phyloP scores from a whole-genome alignment of 768 basidiomycete genomes.

The Xerocomus brunneocitrinus region DNA sequence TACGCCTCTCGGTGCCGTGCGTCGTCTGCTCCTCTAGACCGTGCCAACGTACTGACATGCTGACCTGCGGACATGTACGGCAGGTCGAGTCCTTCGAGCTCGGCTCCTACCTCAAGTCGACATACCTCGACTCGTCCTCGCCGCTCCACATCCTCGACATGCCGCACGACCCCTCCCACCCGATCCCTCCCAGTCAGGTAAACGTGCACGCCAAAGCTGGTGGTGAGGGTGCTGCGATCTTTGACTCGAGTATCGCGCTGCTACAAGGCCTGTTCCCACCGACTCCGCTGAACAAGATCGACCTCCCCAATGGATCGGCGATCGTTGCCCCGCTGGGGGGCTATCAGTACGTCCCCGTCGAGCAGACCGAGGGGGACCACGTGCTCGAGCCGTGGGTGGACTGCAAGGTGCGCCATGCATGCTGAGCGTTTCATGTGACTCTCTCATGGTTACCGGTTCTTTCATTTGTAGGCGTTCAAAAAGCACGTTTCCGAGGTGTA shows the following conservation, averaged over 20 bases:
- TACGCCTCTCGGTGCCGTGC: conserved; percentile 72
- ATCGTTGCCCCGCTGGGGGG: conserved; percentile 74
- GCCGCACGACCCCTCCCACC: conserved; percentile 46
- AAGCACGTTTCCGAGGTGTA: conserved; percentile 63
- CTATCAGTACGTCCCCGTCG: conserved; percentile 85
- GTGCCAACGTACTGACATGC: not conserved
- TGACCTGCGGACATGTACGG: not conserved
- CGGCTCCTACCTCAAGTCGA: conserved; percentile 54
- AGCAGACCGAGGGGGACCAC: conserved; percentile 53
- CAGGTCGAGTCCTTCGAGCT: conserved; percentile 67
- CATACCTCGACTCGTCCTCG: conserved; percentile 63
- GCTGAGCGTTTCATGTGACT: conserved; percentile 37
- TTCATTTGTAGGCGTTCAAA: conserved; percentile 48
- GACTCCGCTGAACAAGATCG: conserved; percentile 59
- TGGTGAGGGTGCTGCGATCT: conserved; percentile 74
- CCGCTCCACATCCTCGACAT: conserved; percentile 66
- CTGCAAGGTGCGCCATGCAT: conserved; percentile 41
- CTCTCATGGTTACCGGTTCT: conserved; percentile 1
- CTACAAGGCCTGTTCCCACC: conserved; percentile 85
- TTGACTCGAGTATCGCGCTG: conserved; percentile 78
- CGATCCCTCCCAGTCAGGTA: conserved; percentile 66
- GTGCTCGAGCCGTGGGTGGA: conserved; percentile 76
- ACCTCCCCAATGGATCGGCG: conserved; percentile 71
- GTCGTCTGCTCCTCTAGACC: conserved; percentile 12
- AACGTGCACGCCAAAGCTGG: conserved; percentile 78